Evolutionary conservation across 148 eudicot species (phyloP), one percentile per base, ranked within the genome.

Genomic region (Amaranthus cruentus): DNA sequence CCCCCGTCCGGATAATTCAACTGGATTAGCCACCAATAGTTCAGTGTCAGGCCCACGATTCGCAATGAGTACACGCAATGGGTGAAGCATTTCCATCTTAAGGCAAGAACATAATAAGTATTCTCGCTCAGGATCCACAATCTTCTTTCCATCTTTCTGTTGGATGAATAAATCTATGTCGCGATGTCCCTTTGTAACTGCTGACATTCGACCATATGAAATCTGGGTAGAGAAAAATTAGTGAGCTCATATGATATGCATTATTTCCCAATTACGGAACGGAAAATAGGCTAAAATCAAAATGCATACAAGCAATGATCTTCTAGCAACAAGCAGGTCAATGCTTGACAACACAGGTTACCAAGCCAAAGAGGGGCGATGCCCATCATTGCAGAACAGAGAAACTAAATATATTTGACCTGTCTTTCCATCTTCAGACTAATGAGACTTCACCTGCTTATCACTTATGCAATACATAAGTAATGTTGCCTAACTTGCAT

Each of bases 11-110:
- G 83, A 87, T 78, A 84, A 76, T 81, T 91, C 97, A 53, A 89
- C 94, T 15, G 92, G 97, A 84, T 91, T 89, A 56, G 97, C 90
- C 75, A 89, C 95, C 76, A 91, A 66, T 62, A 91, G 86, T 79
- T 91, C 97, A 3, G 95, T 84, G 71, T 91, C 97, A 75, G 97
- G 97, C 47, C 97, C 97, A 63, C 97, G 92, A 66, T 84, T 85
- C 14, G 90, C 81, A 64, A 91, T 84, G 18, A 87, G 80, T 53
- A 89, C 97, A 38, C 97, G 88, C 73, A 91, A 69, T 13, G 95
- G 92, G 71, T 91, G 97, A 79, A 91, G 90, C 88, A 91, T 85
- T 79, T 91, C 95, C 75, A 83, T 75, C 81, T 84, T 89, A 73
- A 91, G 82, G 71, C 82, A 80, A 68, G 88, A 84, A 73, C 89